phyloP scores from a whole-genome alignment of 108 stramenopile species.

The Skeletonema tropicum region DNA sequence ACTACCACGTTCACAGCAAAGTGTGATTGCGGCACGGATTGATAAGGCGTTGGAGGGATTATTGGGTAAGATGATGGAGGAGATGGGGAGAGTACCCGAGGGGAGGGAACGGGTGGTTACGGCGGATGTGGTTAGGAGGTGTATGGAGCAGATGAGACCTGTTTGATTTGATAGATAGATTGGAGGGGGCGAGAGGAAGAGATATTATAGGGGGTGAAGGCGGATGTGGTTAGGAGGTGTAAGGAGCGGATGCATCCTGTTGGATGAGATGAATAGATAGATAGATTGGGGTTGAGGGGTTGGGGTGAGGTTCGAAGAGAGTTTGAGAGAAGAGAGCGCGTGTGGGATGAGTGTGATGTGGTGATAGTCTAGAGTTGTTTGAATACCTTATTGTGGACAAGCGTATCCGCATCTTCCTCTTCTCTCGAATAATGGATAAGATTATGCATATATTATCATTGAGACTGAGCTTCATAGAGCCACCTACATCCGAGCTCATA shows the following conservation, averaged over 20 bases:
- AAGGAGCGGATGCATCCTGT: conserved; percentile 11
- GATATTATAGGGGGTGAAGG: conserved; percentile 34
- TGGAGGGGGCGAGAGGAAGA: too few relatives aligned
- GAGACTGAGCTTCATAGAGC: too few relatives aligned
- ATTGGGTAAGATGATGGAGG: conserved; percentile 40
- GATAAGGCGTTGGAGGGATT: conserved; percentile 24
- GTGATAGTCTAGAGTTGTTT: neutral
- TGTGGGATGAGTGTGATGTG: too few relatives aligned
- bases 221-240: conserved; percentile 39
- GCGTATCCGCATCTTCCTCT: too few relatives aligned
- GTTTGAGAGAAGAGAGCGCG: too few relatives aligned
- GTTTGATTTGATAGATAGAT: too few relatives aligned
- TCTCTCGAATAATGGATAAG: too few relatives aligned
- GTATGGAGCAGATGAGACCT: conserved; percentile 23
- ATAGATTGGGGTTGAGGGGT: too few relatives aligned
- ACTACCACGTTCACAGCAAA: conserved; percentile 20
- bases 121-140: conserved; percentile 36
- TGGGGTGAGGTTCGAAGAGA: too few relatives aligned
- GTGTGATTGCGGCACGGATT: conserved; percentile 30
- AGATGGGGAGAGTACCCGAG: conserved; percentile 36
- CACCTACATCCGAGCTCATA: too few relatives aligned
- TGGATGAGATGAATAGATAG: neutral
- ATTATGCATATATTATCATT: too few relatives aligned
- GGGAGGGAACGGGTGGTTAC: conserved; percentile 30
- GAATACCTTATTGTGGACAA: too few relatives aligned